These are phyloP conservation scores for Neurospora crassa DNA, from an alignment of 2,329 filamentous ascomycete genomes.

Conservation along the genomic window DNA sequence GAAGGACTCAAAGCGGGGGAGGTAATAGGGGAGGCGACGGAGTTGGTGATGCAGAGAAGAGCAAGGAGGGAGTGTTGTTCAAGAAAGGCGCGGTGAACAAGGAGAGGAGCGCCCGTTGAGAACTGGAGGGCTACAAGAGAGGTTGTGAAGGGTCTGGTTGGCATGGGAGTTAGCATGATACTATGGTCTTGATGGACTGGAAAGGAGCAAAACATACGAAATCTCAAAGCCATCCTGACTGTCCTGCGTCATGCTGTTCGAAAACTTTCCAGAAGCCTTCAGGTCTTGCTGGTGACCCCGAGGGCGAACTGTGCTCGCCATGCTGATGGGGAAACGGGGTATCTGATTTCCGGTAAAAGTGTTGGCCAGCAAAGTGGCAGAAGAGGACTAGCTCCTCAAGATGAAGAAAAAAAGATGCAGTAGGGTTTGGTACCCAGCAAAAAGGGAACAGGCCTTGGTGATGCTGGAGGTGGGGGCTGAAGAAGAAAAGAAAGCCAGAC, in stretches of 20 bases:
- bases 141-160: slow-evolving; percentile 8
- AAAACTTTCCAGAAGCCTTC: not conserved
- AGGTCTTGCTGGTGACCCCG: not conserved
- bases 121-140: slow-evolving; percentile 3
- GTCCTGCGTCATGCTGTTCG: not conserved
- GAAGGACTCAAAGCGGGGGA: slow-evolving; percentile 6
- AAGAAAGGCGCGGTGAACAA: slow-evolving; percentile 6
- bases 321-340: not conserved
- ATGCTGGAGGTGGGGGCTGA: not conserved
- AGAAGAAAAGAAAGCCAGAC: not conserved
- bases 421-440: not conserved
- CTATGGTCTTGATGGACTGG: too few species aligned
- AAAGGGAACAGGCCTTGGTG: not conserved
- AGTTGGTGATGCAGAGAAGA: slow-evolving; percentile 4
- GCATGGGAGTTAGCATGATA: too few species aligned
- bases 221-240: not conserved
- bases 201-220: not conserved
- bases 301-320: not conserved
- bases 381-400: not conserved
- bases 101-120: not conserved
- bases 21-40: slow-evolving; percentile 2
- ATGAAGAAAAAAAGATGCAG: not conserved
- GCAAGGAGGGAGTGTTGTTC: slow-evolving; percentile 4
- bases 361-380: not conserved
- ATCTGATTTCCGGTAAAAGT: not conserved